Conservation (phyloP, 2,329 filamentous ascomycete genomes). For the Diaporthe sp. region DNA sequence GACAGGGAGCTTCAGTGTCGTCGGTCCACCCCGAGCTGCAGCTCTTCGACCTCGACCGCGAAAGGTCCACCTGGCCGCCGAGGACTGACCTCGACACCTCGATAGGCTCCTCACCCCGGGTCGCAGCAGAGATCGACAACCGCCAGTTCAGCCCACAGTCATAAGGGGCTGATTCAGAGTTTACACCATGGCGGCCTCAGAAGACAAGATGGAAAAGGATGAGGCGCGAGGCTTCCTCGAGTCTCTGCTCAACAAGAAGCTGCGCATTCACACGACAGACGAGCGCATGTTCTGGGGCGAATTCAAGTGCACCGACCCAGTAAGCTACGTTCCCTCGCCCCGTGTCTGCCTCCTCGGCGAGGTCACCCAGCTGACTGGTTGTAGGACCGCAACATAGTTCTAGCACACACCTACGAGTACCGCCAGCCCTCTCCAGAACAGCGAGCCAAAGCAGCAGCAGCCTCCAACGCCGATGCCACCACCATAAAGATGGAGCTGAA, state of each 20-base stretch:
- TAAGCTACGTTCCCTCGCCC: slow-evolving; percentile 58
- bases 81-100: slow-evolving; percentile 23
- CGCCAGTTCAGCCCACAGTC: background rate
- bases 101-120: slow-evolving; percentile 15
- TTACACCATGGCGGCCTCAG: slow-evolving; percentile 11
- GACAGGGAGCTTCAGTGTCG: background rate
- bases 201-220: slow-evolving; percentile 61
- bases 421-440: slow-evolving; percentile 75
- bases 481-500: slow-evolving; percentile 79
- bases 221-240: slow-evolving; percentile 70
- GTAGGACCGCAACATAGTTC: slow-evolving; percentile 89
- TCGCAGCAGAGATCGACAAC: background rate
- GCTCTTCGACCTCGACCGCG: background rate
- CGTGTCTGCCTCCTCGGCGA: background rate
- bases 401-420: slow-evolving; percentile 91
- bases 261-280: slow-evolving; percentile 86
- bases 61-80: slow-evolving; percentile 35
- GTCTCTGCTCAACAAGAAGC: slow-evolving; percentile 81
- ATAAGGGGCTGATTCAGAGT: background rate
- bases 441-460: slow-evolving; percentile 57
- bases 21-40: slow-evolving; percentile 3
- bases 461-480: slow-evolving; percentile 52
- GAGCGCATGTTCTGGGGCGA: slow-evolving; percentile 89
- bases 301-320: slow-evolving; percentile 95
- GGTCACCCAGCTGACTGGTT: background rate